These are phyloP conservation scores for Colletotrichum lini DNA, from an alignment of 2,329 filamentous ascomycete species.

Conservation along the genomic window DNA sequence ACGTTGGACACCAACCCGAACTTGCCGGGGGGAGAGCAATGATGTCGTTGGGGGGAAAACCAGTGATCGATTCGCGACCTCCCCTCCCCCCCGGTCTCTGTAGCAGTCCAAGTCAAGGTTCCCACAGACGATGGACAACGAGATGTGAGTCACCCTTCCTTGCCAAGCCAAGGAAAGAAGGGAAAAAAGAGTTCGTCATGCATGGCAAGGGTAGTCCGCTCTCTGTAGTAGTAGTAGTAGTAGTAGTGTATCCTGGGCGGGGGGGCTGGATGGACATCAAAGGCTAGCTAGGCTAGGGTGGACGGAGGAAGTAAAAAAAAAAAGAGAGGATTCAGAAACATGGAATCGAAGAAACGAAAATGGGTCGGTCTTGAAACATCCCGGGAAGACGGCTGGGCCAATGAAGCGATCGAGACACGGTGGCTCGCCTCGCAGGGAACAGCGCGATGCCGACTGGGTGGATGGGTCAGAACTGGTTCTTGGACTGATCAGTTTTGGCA, in stretches of 20 bases:
- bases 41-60: not conserved
- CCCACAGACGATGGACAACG: constrained; percentile 11
- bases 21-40: constrained; percentile 7
- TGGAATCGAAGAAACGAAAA: constrained; percentile 38
- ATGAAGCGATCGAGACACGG: constrained; percentile 37
- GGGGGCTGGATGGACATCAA: no score
- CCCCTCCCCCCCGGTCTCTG: not conserved
- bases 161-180: not conserved
- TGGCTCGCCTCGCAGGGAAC: not conserved
- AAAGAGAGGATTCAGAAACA: not conserved
- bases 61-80: not conserved
- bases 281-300: not conserved
- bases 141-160: constrained; percentile 37
- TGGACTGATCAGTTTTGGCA: not conserved
- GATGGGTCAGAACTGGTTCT: not conserved
- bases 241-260: not conserved
- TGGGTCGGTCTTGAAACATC: constrained; percentile 40
- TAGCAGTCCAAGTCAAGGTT: not conserved
- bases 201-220: constrained; percentile 3
- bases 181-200: constrained; percentile 12
- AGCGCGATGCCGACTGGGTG: constrained; percentile 36
- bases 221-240: no score
- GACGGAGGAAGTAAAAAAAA: not conserved
- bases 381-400: constrained; percentile 39
- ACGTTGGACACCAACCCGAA: not conserved